Evolutionary conservation across 1,284 basidiomycete species (phyloP).

Genomic region (Ustilago nuda): DNA sequence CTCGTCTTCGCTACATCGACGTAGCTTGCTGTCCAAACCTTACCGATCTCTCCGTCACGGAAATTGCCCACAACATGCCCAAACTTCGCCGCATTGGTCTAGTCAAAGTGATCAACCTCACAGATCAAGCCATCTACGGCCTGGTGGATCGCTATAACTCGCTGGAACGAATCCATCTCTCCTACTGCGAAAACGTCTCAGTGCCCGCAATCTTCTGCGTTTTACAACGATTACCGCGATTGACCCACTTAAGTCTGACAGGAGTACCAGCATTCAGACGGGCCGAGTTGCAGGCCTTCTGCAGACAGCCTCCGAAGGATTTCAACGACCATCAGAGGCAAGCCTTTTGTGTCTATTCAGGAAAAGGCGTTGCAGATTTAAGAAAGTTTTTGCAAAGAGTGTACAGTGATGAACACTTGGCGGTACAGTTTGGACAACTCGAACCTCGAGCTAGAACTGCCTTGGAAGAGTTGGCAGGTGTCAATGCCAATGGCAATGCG

Average conservation of each 20-base stretch:
- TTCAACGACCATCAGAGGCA: slow-evolving; percentile 90
- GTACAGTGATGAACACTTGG: slow-evolving; percentile 52
- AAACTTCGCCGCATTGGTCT: slow-evolving; percentile 94
- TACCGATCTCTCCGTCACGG: slow-evolving; percentile 93
- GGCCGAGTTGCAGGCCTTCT: slow-evolving; percentile 87
- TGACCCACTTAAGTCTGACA: slow-evolving; percentile 94
- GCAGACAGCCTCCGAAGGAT: slow-evolving; percentile 86
- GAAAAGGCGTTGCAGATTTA: slow-evolving; percentile 86
- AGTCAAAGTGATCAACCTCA: slow-evolving; percentile 88
- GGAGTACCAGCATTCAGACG: slow-evolving; percentile 93
- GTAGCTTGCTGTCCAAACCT: slow-evolving; percentile 93
- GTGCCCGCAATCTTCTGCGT: slow-evolving; percentile 91
- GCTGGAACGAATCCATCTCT: slow-evolving; percentile 94
- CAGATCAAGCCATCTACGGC: slow-evolving; percentile 90
- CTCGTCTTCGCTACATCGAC: slow-evolving; percentile 94
- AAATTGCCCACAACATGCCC: slow-evolving; percentile 83
- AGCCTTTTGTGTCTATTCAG: slow-evolving; percentile 98
- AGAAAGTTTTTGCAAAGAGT: slow-evolving; percentile 73
- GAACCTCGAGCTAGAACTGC: slow-evolving; percentile 42
- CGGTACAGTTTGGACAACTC: slow-evolving; percentile 50
- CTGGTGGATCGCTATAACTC: slow-evolving; percentile 78
- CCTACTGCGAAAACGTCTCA: slow-evolving; percentile 95
- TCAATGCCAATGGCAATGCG: too few species aligned
- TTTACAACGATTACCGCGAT: slow-evolving; percentile 83
- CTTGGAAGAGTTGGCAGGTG: slow-evolving; percentile 15